These are phyloP conservation scores for Aspergillus mulundensis DNA, from an alignment of 495 filamentous ascomycete species.

Conservation along the genomic window DNA sequence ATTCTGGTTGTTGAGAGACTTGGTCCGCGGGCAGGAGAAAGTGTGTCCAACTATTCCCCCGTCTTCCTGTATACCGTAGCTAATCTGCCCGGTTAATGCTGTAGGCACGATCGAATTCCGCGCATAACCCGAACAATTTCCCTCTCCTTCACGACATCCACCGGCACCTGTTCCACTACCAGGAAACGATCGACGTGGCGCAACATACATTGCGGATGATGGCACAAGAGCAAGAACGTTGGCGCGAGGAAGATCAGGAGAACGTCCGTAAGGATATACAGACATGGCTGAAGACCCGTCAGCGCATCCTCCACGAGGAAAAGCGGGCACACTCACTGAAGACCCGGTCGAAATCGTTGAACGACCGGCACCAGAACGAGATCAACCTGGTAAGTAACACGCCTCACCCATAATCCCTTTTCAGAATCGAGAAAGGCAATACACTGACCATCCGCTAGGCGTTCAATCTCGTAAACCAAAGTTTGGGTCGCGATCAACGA, in stretches of 20 bases:
- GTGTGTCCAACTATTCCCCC: not conserved
- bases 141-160: conserved; percentile 36
- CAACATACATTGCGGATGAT: conserved; percentile 32
- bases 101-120: not conserved
- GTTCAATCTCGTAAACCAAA: conserved; percentile 31
- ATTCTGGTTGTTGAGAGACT: conserved; percentile 14
- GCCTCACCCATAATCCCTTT: conserved; percentile 2
- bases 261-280: not conserved
- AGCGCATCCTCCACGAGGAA: conserved; percentile 9
- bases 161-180: conserved; percentile 45
- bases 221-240: conserved; percentile 25
- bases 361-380: conserved; percentile 38
- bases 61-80: not conserved
- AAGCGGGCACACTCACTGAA: conserved; percentile 21
- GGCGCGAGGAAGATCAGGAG: conserved; percentile 9
- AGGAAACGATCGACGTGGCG: conserved; percentile 42
- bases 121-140: conserved; percentile 2
- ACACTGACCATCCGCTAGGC: conserved; percentile 15
- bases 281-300: conserved; percentile 15
- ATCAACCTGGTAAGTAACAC: conserved; percentile 37
- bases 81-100: not conserved
- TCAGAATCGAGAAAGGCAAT: conserved; percentile 23
- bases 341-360: conserved; percentile 19
- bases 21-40: conserved; percentile 13
- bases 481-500: conserved; percentile 28